A percentile compares a stretch with the other conserved stretches of the same genome.
Evolutionary conservation across 2,329 filamentous ascomycete species (phyloP).

Genomic region (Diaporthe australafricana): DNA sequence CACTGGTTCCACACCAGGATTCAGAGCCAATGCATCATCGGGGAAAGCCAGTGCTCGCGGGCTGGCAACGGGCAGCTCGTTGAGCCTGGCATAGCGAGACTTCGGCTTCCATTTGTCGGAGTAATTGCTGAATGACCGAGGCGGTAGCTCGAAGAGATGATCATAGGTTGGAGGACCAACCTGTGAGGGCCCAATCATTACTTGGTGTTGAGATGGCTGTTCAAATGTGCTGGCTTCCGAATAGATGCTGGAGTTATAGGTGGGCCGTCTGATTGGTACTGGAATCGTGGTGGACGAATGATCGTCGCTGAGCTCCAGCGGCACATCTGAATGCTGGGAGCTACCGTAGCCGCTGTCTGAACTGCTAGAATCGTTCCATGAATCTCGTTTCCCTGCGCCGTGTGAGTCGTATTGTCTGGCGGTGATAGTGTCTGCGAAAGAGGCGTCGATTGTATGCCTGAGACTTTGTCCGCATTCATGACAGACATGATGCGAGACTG

Average conservation of each 20-base stretch:
- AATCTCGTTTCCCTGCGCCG: not conserved
- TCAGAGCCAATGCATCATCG: not conserved
- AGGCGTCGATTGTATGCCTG: not conserved
- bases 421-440: not conserved
- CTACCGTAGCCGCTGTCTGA: constrained; percentile 36
- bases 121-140: constrained; percentile 11
- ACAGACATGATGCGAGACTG: not conserved
- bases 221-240: not conserved
- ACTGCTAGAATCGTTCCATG: constrained; percentile 25
- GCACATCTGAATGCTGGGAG: not conserved
- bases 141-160: constrained; percentile 10
- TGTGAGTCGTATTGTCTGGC: not conserved
- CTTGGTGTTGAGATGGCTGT: not conserved
- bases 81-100: constrained; percentile 33
- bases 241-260: constrained; percentile 31
- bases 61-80: constrained; percentile 28
- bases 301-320: not conserved
- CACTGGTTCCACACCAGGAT: not conserved
- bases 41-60: constrained; percentile 10
- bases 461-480: constrained; percentile 32
- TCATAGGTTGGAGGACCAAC: not conserved
- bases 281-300: not conserved
- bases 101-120: constrained; percentile 7
- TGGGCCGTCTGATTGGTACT: not conserved
- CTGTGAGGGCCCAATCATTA: not conserved